Percentiles rank a stretch among this genome's conserved stretches.
phyloP scores from a whole-genome alignment of 768 basidiomycete species.

The Postia placenta region DNA sequence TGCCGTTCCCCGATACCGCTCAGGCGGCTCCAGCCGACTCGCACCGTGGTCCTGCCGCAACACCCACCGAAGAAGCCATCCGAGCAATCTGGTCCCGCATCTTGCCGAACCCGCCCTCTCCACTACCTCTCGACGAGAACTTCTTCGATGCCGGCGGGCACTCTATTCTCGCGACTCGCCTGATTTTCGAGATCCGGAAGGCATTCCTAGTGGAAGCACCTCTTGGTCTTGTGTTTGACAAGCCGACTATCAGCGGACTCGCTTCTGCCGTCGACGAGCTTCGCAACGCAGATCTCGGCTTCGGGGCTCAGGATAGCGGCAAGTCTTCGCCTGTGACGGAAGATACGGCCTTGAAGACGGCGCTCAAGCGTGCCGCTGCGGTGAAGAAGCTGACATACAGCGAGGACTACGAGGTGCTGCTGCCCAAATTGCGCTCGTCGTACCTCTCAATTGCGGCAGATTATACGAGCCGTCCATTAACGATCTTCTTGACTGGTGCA shows the following conservation, averaged over 20 bases:
- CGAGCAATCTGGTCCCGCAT: constrained; percentile 81
- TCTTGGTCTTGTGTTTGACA: constrained; percentile 84
- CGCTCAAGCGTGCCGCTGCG: background rate
- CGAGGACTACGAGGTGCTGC: constrained; percentile 64
- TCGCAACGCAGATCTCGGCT: constrained; percentile 75
- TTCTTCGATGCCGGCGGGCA: constrained; percentile 99
- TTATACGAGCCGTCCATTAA: constrained; percentile 48
- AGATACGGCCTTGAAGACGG: background rate
- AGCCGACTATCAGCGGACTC: constrained; percentile 78
- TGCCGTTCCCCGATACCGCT: constrained; percentile 97
- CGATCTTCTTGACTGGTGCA: constrained; percentile 92
- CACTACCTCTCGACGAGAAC: constrained; percentile 83
- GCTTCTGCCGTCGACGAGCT: constrained; percentile 71
- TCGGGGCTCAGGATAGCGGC: constrained; percentile 33
- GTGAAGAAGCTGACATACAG: constrained; percentile 53
- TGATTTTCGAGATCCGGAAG: constrained; percentile 96
- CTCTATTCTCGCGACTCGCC: constrained; percentile 94
- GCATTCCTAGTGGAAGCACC: constrained; percentile 87
- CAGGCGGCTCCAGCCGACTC: constrained; percentile 46
- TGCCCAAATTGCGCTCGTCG: constrained; percentile 47
- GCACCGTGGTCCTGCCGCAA: constrained; percentile 33
- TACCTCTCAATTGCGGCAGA: constrained; percentile 61
- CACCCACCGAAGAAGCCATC: constrained; percentile 73
- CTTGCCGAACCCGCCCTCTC: constrained; percentile 69
- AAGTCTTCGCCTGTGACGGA: background rate